Conservation (phyloP, 345 rosid species). For the Salix caprea region DNA sequence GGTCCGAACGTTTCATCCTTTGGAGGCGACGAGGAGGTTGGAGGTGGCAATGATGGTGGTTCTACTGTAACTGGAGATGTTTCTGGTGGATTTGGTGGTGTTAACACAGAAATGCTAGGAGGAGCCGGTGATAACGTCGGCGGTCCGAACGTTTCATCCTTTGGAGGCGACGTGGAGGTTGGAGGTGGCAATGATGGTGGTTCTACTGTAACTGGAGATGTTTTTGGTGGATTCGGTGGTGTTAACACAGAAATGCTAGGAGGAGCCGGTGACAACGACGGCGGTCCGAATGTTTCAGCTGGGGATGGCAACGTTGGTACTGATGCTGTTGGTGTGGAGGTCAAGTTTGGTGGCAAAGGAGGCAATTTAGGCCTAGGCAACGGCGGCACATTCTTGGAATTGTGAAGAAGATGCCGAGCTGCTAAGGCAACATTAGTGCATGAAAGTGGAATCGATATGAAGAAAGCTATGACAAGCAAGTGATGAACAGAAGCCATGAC, state of each 20-base stretch:
- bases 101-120: background rate
- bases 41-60: background rate
- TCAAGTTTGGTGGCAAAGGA: conserved; percentile 15
- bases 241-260: background rate
- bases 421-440: background rate
- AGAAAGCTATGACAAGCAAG: background rate
- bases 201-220: background rate
- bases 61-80: background rate
- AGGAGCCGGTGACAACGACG: too few species aligned
- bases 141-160: background rate
- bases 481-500: conserved; percentile 1
- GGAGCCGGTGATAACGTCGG: too few species aligned
- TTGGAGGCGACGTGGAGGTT: background rate
- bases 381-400: background rate
- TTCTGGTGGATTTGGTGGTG: background rate
- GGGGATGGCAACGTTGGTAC: conserved; percentile 12
- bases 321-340: conserved; percentile 10
- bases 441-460: background rate
- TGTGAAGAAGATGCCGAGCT: background rate
- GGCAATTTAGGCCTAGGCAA: conserved; percentile 15
- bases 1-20: background rate
- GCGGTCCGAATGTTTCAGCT: background rate
- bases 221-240: background rate
- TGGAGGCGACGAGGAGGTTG: background rate
- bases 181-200: background rate